These are phyloP conservation scores for Ophiostoma populinum DNA, from an alignment of 2,329 filamentous ascomycete species.

Conservation along the genomic window DNA sequence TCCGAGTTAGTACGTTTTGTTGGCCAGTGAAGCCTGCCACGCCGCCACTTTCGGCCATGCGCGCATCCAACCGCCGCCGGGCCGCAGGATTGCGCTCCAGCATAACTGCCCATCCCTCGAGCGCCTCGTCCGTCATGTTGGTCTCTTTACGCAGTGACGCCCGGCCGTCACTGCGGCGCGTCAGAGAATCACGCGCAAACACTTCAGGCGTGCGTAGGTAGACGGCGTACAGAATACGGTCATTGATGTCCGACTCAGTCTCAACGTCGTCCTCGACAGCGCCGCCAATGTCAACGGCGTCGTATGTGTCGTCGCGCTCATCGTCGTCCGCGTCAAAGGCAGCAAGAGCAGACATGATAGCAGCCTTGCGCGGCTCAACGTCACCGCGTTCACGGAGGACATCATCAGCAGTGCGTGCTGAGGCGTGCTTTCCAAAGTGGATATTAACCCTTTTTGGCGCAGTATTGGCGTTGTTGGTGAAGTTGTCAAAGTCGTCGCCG, in stretches of 20 bases:
- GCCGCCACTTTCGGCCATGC: slow-evolving; percentile 28
- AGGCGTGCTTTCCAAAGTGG: slow-evolving; percentile 59
- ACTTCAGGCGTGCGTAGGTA: slow-evolving; percentile 41
- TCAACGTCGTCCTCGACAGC: slow-evolving; percentile 55
- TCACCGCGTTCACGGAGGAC: slow-evolving; percentile 45
- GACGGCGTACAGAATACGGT: slow-evolving; percentile 45
- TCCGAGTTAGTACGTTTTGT: slow-evolving; percentile 47
- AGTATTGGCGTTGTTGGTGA: slow-evolving; percentile 28
- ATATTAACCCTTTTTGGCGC: slow-evolving; percentile 47
- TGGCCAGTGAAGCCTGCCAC: slow-evolving; percentile 43
- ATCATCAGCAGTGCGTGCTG: slow-evolving; percentile 49
- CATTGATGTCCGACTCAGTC: slow-evolving; percentile 39
- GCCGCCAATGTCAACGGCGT: slow-evolving; percentile 79
- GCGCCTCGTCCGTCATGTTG: slow-evolving; percentile 79
- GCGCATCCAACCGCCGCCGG: slow-evolving; percentile 50
- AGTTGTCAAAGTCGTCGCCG: slow-evolving; percentile 58
- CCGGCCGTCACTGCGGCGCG: slow-evolving; percentile 46
- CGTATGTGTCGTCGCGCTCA: slow-evolving; percentile 93
- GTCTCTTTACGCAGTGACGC: slow-evolving; percentile 53
- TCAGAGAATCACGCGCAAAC: slow-evolving; percentile 59
- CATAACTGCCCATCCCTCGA: slow-evolving; percentile 93
- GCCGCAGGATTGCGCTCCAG: slow-evolving; percentile 53
- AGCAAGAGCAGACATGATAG: slow-evolving; percentile 74
- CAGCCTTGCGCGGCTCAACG: slow-evolving; percentile 56
- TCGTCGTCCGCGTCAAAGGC: slow-evolving; percentile 89